Conservation (phyloP, 129 eudicot species). For the Centaurea solstitialis region DNA sequence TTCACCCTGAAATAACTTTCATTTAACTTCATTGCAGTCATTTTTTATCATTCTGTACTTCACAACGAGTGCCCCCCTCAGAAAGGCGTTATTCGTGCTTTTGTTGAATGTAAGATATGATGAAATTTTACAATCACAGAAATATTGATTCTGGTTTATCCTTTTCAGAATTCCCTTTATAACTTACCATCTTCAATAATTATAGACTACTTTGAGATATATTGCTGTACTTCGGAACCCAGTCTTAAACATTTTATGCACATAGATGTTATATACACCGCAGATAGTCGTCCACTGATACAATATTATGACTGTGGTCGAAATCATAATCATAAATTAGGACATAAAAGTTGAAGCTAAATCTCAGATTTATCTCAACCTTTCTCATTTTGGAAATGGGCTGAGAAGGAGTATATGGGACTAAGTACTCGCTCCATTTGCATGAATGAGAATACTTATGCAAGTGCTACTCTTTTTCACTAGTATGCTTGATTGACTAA, state of each 20-base stretch:
- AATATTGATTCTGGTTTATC: neutral
- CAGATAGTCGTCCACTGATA: neutral
- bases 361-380: neutral
- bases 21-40: conserved; percentile 45
- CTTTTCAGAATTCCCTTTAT: neutral
- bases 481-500: neutral
- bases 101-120: conserved; percentile 62
- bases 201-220: neutral
- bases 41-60: conserved; percentile 63
- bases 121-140: neutral
- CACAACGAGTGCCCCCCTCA: conserved; percentile 65
- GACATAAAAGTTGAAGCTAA: neutral
- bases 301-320: neutral
- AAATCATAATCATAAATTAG: neutral
- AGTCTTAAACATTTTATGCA: neutral
- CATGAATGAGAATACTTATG: neutral
- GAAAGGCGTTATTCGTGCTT: conserved; percentile 59
- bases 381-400: neutral
- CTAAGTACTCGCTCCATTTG: neutral
- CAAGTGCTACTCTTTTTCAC: neutral
- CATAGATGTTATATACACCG: neutral
- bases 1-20: conserved; percentile 2
- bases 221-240: neutral
- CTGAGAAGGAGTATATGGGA: neutral
- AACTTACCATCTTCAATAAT: neutral